Evolutionary conservation across 140 eudicot species (phyloP).

Genomic region (Stevia rebaudiana): DNA sequence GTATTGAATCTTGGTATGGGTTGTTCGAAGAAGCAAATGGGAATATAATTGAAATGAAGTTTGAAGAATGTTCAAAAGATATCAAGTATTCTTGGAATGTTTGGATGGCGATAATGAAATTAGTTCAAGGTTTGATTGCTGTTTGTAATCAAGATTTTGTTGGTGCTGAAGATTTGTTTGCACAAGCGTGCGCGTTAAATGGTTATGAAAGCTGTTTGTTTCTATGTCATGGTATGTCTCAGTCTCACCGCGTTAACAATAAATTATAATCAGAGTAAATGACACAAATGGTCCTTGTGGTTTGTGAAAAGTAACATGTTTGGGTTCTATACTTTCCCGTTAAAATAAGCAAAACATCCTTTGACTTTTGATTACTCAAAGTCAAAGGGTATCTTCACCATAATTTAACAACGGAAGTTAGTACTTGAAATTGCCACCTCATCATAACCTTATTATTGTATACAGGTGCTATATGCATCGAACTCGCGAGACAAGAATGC

Average conservation of each 20-base stretch:
- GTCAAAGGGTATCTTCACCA: too few relatives aligned
- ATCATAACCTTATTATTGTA: neutral
- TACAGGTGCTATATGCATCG: constrained; percentile 75
- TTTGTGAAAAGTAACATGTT: too few relatives aligned
- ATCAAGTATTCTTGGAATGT: constrained; percentile 48
- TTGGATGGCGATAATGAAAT: constrained; percentile 58
- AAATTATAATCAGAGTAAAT: neutral
- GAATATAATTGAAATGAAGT: constrained; percentile 30
- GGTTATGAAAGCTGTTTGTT: constrained; percentile 59
- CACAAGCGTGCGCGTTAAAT: constrained; percentile 64
- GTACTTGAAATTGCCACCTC: neutral
- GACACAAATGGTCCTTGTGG: too few relatives aligned
- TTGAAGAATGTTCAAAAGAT: constrained; percentile 67
- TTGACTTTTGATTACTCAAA: too few relatives aligned
- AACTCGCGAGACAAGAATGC: constrained; percentile 66
- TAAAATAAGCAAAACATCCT: too few relatives aligned
- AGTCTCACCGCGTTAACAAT: neutral
- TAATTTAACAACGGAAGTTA: too few relatives aligned
- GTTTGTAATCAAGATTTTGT: constrained; percentile 39
- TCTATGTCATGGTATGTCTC: constrained; percentile 69
- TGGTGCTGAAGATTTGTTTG: constrained; percentile 64
- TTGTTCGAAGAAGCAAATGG: constrained; percentile 37
- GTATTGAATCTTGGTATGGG: constrained; percentile 43
- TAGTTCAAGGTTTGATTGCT: constrained; percentile 70
- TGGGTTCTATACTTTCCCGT: too few relatives aligned